A percentile compares a stretch with the other conserved stretches of the same genome.
Conservation (phyloP, 2,329 filamentous ascomycete species). For the Orbilia blumenaviensis region DNA sequence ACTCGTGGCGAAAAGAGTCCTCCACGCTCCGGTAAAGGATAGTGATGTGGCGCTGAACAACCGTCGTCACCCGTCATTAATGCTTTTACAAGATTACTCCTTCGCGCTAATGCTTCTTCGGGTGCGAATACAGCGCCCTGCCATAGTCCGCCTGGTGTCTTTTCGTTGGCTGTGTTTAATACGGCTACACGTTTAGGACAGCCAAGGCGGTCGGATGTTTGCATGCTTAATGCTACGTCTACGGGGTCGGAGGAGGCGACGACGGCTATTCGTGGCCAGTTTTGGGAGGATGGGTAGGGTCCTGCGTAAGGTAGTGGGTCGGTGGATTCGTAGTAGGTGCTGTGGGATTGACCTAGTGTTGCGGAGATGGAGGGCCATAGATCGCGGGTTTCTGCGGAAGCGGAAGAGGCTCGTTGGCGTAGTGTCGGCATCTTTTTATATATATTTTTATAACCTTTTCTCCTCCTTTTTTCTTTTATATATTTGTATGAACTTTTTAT, state of each 20-base stretch:
- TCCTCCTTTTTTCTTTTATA: neutral
- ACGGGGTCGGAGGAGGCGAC: constrained; percentile 70
- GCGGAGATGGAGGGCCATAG: constrained; percentile 54
- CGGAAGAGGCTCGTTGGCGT: constrained; percentile 54
- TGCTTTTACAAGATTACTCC: constrained; percentile 76
- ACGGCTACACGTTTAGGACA: constrained; percentile 61
- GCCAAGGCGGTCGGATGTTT: constrained; percentile 44
- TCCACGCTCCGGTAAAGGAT: constrained; percentile 75
- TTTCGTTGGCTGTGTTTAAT: constrained; percentile 79
- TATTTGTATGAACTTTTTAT: neutral
- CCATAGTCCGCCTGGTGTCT: constrained; percentile 81
- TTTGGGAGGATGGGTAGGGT: constrained; percentile 8
- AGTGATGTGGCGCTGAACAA: constrained; percentile 66
- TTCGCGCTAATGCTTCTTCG: constrained; percentile 77
- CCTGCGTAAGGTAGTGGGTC: constrained; percentile 53
- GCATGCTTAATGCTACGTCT: constrained; percentile 64
- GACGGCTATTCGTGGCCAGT: constrained; percentile 58
- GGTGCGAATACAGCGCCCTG: constrained; percentile 72
- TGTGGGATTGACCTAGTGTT: constrained; percentile 48
- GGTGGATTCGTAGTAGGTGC: constrained; percentile 48
- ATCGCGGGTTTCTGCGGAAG: constrained; percentile 53
- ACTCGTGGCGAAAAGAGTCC: constrained; percentile 76
- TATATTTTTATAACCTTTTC: too few species aligned
- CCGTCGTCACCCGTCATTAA: constrained; percentile 69
- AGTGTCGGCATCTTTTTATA: constrained; percentile 55